Percentiles rank a stretch among this genome's conserved stretches.
Evolutionary conservation across 306 rosid species (phyloP).

Genomic region (Pyrus betulifolia): DNA sequence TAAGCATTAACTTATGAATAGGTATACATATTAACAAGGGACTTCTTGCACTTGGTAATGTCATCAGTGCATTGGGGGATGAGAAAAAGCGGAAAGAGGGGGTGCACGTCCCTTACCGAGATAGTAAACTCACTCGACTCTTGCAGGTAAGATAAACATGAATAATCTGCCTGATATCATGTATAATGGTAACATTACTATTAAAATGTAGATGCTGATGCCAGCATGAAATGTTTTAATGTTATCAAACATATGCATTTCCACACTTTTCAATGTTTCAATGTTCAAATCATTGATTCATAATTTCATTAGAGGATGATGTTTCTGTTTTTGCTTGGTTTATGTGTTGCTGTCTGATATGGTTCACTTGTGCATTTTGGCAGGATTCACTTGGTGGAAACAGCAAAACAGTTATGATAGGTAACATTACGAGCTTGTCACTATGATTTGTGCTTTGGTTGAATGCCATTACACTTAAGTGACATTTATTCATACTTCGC

Average conservation of each 20-base stretch:
- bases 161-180: not conserved
- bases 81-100: conserved; percentile 84
- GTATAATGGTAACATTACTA: not conserved
- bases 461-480: not conserved
- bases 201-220: not conserved
- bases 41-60: conserved; percentile 88
- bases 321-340: not conserved
- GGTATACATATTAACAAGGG: conserved; percentile 83
- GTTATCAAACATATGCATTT: not conserved
- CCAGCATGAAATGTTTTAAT: not conserved
- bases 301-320: no score
- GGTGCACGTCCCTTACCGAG: conserved; percentile 71
- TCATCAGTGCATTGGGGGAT: conserved; percentile 79
- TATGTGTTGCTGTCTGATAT: conserved; percentile 7
- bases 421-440: conserved; percentile 26
- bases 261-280: no score
- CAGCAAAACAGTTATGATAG: conserved; percentile 89
- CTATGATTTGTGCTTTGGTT: not conserved
- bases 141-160: conserved; percentile 58
- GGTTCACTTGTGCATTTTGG: conserved; percentile 19
- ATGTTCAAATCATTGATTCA: no score
- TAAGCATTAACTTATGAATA: conserved; percentile 19
- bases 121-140: conserved; percentile 87
- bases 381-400: conserved; percentile 95
- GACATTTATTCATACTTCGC: conserved; percentile 9